These are phyloP conservation scores for Paracorniculantispora psalliotae DNA, from an alignment of 2,329 filamentous ascomycete genomes.

Conservation along the genomic window DNA sequence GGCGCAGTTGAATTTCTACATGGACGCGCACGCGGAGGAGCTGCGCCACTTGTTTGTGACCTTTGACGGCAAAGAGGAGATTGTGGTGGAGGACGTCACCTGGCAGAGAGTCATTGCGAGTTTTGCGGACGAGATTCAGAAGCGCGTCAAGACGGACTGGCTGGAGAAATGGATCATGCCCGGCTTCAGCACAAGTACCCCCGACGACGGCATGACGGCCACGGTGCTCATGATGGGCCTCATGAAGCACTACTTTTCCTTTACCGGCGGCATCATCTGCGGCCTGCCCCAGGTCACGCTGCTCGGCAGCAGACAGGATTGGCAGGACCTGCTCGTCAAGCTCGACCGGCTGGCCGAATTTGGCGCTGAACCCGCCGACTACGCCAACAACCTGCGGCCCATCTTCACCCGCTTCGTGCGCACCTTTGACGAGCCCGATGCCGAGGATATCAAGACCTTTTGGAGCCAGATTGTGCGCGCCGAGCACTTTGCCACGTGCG, in stretches of 20 bases:
- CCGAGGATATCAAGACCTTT: conserved; percentile 31
- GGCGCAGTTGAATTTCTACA: conserved; percentile 46
- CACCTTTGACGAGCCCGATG: conserved; percentile 36
- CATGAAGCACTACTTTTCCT: conserved; percentile 36
- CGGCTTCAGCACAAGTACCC: conserved; percentile 37
- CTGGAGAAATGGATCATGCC: conserved; percentile 38
- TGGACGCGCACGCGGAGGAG: conserved; percentile 42
- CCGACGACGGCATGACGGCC: conserved; percentile 34
- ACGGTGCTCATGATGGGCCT: conserved; percentile 42
- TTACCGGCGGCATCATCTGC: conserved; percentile 33
- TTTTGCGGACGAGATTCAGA: conserved; percentile 37
- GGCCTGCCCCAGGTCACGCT: conserved; percentile 40
- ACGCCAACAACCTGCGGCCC: conserved; percentile 35
- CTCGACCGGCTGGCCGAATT: conserved; percentile 39
- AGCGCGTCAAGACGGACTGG: conserved; percentile 35
- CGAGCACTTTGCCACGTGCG: conserved; percentile 26
- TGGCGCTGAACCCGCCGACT: conserved; percentile 37
- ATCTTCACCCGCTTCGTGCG: conserved; percentile 41
- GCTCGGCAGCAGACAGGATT: conserved; percentile 34
- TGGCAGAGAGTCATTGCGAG: conserved; percentile 24
- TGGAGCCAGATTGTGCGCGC: conserved; percentile 40
- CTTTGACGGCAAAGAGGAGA: conserved; percentile 37
- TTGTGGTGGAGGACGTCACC: conserved; percentile 24
- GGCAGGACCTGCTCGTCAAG: conserved; percentile 34
- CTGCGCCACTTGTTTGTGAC: conserved; percentile 41